These are phyloP conservation scores for Senna siamea DNA, from an alignment of 306 rosid genomes.

Conservation along the genomic window DNA sequence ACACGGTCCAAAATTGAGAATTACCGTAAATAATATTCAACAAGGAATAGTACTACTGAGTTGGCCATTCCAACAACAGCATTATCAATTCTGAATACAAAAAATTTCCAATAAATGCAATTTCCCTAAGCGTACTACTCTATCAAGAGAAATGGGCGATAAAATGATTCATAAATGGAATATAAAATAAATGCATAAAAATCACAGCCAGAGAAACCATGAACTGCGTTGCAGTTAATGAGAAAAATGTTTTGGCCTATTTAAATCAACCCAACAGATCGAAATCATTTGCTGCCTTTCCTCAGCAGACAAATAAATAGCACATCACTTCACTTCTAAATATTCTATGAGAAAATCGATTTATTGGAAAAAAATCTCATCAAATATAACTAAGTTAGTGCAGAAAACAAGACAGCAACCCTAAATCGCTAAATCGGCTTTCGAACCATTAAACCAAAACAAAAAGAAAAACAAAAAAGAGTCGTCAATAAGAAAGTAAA, in stretches of 20 bases:
- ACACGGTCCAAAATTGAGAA: not conserved
- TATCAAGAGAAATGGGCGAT: not conserved
- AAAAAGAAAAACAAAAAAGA: no score
- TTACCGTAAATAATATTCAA: not conserved
- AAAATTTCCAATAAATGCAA: not conserved
- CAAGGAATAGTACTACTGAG: not conserved
- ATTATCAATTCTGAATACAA: not conserved
- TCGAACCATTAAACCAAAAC: not conserved
- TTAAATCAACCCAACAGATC: not conserved
- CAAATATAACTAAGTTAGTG: not conserved
- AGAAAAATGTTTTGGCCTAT: not conserved
- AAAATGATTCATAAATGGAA: not conserved
- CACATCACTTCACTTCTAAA: not conserved
- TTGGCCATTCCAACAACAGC: not conserved
- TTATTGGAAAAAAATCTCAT: slow-evolving; percentile 23
- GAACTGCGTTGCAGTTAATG: not conserved
- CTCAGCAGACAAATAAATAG: not conserved
- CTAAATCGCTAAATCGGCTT: slow-evolving; percentile 38
- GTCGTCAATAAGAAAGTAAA: not conserved
- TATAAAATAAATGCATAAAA: not conserved
- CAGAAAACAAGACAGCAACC: not conserved
- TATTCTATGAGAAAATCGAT: not conserved
- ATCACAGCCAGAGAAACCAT: not conserved
- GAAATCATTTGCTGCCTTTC: slow-evolving; percentile 17
- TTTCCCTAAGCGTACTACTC: not conserved